Conservation (phyloP, 495 filamentous ascomycete genomes). For the Penicillium fimorum region DNA sequence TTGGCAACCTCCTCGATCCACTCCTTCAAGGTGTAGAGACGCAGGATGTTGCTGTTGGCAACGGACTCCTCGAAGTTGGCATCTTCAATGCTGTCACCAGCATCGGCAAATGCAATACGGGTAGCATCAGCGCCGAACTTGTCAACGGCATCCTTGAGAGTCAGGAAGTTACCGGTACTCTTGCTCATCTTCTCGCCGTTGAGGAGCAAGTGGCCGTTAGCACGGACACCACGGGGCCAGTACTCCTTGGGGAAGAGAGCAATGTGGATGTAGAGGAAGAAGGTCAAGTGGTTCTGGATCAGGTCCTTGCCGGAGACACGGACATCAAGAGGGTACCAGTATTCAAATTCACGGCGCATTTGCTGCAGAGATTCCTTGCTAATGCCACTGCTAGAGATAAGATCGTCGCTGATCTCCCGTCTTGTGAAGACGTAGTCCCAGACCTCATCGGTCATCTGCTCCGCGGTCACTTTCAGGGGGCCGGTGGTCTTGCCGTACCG, state of each 20-base stretch:
- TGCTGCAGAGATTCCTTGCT: constrained; percentile 65
- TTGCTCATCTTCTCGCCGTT: constrained; percentile 99
- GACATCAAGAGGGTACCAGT: constrained; percentile 93
- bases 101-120: constrained; percentile 88
- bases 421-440: constrained; percentile 92
- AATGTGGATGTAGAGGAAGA: constrained; percentile 93
- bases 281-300: constrained; percentile 88
- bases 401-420: constrained; percentile 61
- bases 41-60: constrained; percentile 84
- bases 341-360: constrained; percentile 89
- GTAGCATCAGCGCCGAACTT: constrained; percentile 96
- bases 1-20: constrained; percentile 86
- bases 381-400: constrained; percentile 64
- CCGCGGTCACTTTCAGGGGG: constrained; percentile 62
- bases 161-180: constrained; percentile 93
- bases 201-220: constrained; percentile 89
- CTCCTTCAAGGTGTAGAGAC: constrained; percentile 80
- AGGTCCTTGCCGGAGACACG: constrained; percentile 83
- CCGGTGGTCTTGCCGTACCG: constrained; percentile 76
- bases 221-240: constrained; percentile 80
- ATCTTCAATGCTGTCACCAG: constrained; percentile 90
- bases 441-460: constrained; percentile 92
- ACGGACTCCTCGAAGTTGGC: constrained; percentile 97
- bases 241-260: constrained; percentile 83
- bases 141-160: constrained; percentile 75